Evolutionary conservation across 2,329 filamentous ascomycete genomes (phyloP).

Genomic region (Paracoccidioides lutzii): DNA sequence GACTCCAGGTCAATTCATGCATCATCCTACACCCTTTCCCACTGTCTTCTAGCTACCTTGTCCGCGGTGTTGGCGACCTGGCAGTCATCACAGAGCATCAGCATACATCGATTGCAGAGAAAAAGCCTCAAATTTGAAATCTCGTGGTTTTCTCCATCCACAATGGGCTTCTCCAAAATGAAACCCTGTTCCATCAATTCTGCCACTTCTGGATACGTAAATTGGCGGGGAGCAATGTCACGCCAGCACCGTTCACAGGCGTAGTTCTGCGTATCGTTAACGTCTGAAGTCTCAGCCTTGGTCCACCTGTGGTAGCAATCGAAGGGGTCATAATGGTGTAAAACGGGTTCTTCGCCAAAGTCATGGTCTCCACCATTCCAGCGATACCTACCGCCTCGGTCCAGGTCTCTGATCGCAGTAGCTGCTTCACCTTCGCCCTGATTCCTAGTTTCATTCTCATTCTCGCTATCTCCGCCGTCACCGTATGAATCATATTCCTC

Average conservation of each 20-base stretch:
- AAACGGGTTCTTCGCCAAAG: slow-evolving; percentile 17
- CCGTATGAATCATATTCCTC: slow-evolving; percentile 11
- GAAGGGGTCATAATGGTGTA: slow-evolving; percentile 6
- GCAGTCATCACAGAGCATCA: slow-evolving; percentile 2
- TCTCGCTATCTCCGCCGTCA: slow-evolving; percentile 5
- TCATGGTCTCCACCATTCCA: slow-evolving; percentile 26
- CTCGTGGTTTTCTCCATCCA: neutral
- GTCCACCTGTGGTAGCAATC: slow-evolving; percentile 6
- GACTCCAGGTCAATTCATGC: neutral
- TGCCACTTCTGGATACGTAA: slow-evolving; percentile 2
- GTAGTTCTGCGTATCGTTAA: neutral
- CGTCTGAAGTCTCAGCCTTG: neutral
- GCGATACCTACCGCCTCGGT: slow-evolving; percentile 4
- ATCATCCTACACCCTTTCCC: neutral
- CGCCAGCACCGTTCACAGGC: slow-evolving; percentile 11
- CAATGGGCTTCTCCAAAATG: neutral
- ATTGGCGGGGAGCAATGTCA: neutral
- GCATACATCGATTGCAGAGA: neutral
- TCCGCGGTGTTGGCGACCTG: neutral
- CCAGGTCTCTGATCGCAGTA: slow-evolving; percentile 7
- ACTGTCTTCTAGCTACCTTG: neutral
- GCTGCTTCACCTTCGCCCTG: neutral
- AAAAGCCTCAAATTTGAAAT: neutral
- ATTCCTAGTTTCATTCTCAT: neutral
- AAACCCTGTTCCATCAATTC: slow-evolving; percentile 6